These are phyloP conservation scores for Trichoderma endophyticum DNA, from an alignment of 2,329 filamentous ascomycete species.

Conservation along the genomic window DNA sequence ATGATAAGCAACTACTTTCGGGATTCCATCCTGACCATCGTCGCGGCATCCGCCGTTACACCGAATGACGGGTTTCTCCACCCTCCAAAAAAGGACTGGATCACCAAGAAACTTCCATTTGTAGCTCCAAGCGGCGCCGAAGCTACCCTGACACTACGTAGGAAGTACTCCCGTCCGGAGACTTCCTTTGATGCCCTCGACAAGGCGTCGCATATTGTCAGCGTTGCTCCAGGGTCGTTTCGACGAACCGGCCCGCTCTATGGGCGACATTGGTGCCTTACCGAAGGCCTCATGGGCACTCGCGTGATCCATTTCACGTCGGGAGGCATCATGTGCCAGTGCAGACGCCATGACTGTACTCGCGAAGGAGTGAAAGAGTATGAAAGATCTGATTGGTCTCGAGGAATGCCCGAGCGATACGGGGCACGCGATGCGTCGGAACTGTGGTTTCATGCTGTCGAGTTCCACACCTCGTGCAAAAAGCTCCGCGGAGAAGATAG, in stretches of 20 bases:
- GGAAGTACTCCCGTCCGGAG: neutral
- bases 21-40: constrained; percentile 4
- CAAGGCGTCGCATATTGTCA: neutral
- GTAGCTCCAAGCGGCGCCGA: neutral
- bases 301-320: neutral
- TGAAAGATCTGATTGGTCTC: neutral
- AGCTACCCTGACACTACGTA: neutral
- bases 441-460: neutral
- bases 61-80: neutral
- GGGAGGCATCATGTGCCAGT: neutral
- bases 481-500: neutral
- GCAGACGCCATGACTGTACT: neutral
- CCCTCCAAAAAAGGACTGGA: constrained; percentile 3
- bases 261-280: constrained; percentile 1
- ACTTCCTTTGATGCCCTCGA: neutral
- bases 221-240: neutral
- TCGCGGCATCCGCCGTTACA: neutral
- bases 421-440: neutral
- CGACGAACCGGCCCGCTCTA: constrained; percentile 8
- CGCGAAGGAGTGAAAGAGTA: neutral
- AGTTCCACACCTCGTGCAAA: neutral
- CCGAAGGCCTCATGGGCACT: neutral
- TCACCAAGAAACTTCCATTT: neutral
- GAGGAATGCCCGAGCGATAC: neutral
- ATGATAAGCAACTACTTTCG: neutral